A percentile compares a stretch with the other conserved stretches of the same genome.
These are phyloP conservation scores for Prunus campanulata DNA, from an alignment of 306 rosid genomes.

Conservation along the genomic window DNA sequence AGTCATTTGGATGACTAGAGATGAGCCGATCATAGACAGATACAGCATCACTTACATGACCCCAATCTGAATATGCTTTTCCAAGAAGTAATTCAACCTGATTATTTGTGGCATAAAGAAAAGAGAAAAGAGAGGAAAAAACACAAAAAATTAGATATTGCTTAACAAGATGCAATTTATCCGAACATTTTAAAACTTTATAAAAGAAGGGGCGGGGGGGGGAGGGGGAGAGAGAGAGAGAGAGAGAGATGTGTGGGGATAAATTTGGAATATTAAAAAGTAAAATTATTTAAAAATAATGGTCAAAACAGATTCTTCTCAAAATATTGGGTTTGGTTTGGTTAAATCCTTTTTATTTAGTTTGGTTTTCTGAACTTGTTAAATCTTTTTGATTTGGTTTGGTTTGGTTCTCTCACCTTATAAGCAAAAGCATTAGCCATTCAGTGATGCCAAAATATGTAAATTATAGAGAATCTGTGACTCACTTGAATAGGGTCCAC, in stretches of 20 bases:
- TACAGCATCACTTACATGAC: slow-evolving; percentile 84
- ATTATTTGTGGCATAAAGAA: slow-evolving; percentile 14
- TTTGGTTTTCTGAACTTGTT: too few species aligned
- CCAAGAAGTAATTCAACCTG: slow-evolving; percentile 97
- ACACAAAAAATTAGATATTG: slow-evolving; percentile 7
- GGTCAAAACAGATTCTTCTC: background rate
- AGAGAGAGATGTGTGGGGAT: background rate
- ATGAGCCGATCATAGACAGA: slow-evolving; percentile 82
- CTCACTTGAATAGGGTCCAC: slow-evolving; percentile 85
- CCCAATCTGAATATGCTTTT: slow-evolving; percentile 95
- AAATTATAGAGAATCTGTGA: slow-evolving; percentile 12
- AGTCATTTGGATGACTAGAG: slow-evolving; percentile 69
- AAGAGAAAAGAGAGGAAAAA: background rate
- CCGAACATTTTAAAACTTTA: background rate
- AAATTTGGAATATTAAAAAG: background rate
- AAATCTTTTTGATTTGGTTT: background rate
- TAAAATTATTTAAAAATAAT: background rate
- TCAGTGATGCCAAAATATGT: slow-evolving; percentile 5
- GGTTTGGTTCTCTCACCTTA: background rate
- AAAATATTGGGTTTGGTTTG: too few species aligned
- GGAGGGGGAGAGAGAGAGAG: too few species aligned
- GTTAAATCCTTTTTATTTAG: too few species aligned
- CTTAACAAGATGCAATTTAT: slow-evolving; percentile 2
- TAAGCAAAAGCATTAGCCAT: background rate
- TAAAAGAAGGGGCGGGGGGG: background rate